Percentiles rank a stretch among this genome's conserved stretches.
Conservation (phyloP, 2,329 filamentous ascomycete genomes). For the Calonectria hongkongensis region DNA sequence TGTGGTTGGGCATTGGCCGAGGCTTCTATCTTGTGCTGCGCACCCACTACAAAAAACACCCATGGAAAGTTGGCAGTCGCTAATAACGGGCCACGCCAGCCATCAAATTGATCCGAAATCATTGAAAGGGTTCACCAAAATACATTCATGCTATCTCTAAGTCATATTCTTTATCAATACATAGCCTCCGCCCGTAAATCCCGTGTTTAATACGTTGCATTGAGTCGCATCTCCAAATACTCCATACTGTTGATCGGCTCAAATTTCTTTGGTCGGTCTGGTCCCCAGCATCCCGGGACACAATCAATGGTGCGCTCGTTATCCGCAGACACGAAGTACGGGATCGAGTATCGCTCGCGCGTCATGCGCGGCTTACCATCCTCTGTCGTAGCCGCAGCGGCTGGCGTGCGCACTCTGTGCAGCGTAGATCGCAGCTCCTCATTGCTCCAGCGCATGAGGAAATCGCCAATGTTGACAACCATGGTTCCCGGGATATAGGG, state of each 20-base stretch:
- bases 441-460: conserved; percentile 64
- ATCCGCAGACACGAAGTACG: conserved; percentile 74
- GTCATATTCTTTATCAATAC: background rate
- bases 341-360: conserved; percentile 73
- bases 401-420: conserved; percentile 66
- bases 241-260: conserved; percentile 61
- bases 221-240: conserved; percentile 55
- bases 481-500: conserved; percentile 58
- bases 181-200: background rate
- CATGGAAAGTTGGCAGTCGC: no score
- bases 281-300: conserved; percentile 66
- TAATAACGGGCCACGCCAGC: no score
- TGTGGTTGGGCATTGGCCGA: no score
- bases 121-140: background rate
- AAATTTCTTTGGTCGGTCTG: conserved; percentile 68
- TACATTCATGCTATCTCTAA: background rate
- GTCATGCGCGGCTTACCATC: conserved; percentile 63
- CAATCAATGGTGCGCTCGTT: conserved; percentile 69
- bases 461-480: conserved; percentile 63
- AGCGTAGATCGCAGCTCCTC: conserved; percentile 58
- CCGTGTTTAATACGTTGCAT: conserved; percentile 44
- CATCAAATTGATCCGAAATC: background rate
- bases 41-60: no score
- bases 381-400: conserved; percentile 29
- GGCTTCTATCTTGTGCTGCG: no score